Evolutionary conservation across 2,329 filamentous ascomycete species (phyloP).

Genomic region (Penicillium sp.): DNA sequence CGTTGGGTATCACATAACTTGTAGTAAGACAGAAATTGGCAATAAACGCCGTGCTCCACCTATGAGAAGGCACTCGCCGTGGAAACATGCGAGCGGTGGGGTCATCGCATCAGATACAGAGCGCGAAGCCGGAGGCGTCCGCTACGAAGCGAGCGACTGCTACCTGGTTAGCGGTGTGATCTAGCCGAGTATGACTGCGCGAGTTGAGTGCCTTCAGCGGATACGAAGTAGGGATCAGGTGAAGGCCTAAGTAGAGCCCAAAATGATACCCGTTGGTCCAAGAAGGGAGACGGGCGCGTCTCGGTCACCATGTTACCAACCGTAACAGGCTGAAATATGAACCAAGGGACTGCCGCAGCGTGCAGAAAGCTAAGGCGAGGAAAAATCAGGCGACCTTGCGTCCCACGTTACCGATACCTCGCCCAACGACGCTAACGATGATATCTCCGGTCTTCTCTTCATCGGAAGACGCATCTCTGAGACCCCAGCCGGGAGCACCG

Average conservation of each 20-base stretch:
- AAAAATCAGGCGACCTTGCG: conserved; percentile 74
- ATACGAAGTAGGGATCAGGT: neutral
- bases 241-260: neutral
- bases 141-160: too few species aligned
- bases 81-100: neutral
- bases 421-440: conserved; percentile 87
- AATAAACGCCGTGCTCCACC: neutral
- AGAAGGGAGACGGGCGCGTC: too few species aligned
- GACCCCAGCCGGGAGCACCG: conserved; percentile 87
- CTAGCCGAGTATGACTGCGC: neutral
- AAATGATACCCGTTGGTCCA: neutral
- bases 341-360: conserved; percentile 11
- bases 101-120: neutral
- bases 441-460: conserved; percentile 71
- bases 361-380: neutral
- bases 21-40: neutral
- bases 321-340: neutral
- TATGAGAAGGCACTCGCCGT: neutral
- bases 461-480: conserved; percentile 73
- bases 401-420: conserved; percentile 92
- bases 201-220: neutral
- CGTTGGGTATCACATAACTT: conserved; percentile 17
- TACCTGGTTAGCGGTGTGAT: too few species aligned
- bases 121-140: neutral
- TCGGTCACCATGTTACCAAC: too few species aligned